Percentiles rank a stretch among this genome's conserved stretches.
Evolutionary conservation across 2,329 filamentous ascomycete genomes (phyloP).

Genomic region (Arthrobotrys iridis): DNA sequence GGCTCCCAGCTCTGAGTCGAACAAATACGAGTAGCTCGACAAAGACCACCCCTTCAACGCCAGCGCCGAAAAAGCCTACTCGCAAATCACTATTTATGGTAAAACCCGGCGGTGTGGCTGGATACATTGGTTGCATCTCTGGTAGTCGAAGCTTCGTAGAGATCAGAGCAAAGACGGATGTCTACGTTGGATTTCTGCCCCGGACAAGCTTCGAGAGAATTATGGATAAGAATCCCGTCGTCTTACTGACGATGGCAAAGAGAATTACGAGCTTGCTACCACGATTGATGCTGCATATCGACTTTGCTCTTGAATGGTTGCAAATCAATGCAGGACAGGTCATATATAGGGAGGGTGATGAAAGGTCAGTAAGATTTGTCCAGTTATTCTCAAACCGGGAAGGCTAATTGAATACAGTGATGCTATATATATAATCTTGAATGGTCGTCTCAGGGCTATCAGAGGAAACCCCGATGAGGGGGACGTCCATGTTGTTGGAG

Average conservation of each 20-base stretch:
- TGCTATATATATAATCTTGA: constrained; percentile 96
- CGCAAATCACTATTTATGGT: constrained; percentile 85
- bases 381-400: too few relatives aligned
- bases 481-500: constrained; percentile 84
- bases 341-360: constrained; percentile 90
- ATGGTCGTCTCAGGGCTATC: constrained; percentile 86
- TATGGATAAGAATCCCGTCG: constrained; percentile 89
- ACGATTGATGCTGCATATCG: constrained; percentile 90
- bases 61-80: constrained; percentile 29
- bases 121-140: constrained; percentile 92
- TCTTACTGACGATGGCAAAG: constrained; percentile 95
- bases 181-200: constrained; percentile 95
- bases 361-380: constrained; percentile 61
- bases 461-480: constrained; percentile 78
- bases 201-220: constrained; percentile 86
- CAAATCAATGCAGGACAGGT: constrained; percentile 95
- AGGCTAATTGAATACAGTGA: constrained; percentile 70
- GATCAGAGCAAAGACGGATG: constrained; percentile 95
- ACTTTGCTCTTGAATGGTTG: constrained; percentile 98
- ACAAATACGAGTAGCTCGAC: constrained; percentile 63
- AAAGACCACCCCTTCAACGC: constrained; percentile 37
- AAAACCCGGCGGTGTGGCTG: constrained; percentile 92
- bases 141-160: constrained; percentile 97
- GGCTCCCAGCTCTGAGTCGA: constrained; percentile 64
- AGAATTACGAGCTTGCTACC: constrained; percentile 88